These are phyloP conservation scores for Yamadazyma olivae DNA, from an alignment of 805 yeast genomes.

Conservation along the genomic window DNA sequence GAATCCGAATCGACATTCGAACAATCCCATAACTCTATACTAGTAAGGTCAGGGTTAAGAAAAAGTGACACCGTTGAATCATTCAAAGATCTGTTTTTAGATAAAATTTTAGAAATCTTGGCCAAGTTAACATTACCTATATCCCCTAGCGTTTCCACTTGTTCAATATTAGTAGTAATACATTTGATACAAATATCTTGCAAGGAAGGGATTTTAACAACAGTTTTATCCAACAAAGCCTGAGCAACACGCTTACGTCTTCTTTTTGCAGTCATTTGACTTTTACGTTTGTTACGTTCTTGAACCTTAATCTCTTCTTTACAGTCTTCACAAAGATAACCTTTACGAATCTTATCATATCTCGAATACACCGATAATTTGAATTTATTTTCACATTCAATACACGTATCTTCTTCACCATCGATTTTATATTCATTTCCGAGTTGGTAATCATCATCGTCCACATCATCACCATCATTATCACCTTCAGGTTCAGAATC, in stretches of 20 bases:
- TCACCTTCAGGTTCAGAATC: conserved; percentile 23
- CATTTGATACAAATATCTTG: conserved; percentile 78
- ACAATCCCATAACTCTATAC: conserved; percentile 88
- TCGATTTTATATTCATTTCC: conserved; percentile 23
- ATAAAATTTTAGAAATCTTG: conserved; percentile 71
- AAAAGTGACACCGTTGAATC: conserved; percentile 72
- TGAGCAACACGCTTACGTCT: conserved; percentile 78
- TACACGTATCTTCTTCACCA: conserved; percentile 60
- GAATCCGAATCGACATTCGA: conserved; percentile 69
- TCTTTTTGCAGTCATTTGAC: conserved; percentile 64
- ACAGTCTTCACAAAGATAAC: conserved; percentile 67
- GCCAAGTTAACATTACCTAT: conserved; percentile 71
- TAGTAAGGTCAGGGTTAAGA: conserved; percentile 53
- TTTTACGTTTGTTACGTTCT: conserved; percentile 45
- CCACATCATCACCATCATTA: conserved; percentile 26
- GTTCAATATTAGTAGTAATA: conserved; percentile 64
- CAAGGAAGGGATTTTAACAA: conserved; percentile 60
- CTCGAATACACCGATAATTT: conserved; percentile 66
- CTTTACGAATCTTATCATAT: conserved; percentile 47
- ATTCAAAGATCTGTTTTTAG: conserved; percentile 77
- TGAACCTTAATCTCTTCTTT: conserved; percentile 39
- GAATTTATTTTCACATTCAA: conserved; percentile 59
- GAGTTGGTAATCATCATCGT: conserved; percentile 15
- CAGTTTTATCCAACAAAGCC: conserved; percentile 73
- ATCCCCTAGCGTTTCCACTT: conserved; percentile 82